These are phyloP conservation scores for Cenchrus americanus DNA, from an alignment of 176 grass and related monocot genomes.

Conservation along the genomic window DNA sequence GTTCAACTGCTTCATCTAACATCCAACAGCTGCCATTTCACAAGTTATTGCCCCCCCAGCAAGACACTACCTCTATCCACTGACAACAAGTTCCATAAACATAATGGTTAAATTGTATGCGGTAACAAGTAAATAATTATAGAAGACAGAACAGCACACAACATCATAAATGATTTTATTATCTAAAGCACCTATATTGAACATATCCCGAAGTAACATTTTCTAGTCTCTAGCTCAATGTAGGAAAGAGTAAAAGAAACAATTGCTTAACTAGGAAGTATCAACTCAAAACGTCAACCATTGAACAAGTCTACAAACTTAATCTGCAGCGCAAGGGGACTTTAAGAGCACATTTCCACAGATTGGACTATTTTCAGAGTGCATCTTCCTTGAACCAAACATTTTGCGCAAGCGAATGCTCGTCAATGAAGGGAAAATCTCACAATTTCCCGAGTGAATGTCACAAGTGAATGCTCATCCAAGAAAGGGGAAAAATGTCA, in stretches of 20 bases:
- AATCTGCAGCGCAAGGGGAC: slow-evolving; percentile 20
- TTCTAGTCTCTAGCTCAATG: background rate
- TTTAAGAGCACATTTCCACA: background rate
- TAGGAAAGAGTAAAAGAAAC: slow-evolving; percentile 10
- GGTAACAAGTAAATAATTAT: no score
- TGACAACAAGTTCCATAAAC: background rate
- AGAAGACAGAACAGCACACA: background rate
- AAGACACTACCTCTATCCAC: background rate
- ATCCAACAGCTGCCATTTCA: no score
- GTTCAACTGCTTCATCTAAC: slow-evolving; percentile 24
- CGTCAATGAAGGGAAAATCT: background rate
- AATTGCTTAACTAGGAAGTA: slow-evolving; percentile 15
- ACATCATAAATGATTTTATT: background rate
- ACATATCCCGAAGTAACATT: background rate
- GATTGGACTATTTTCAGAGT: slow-evolving; percentile 28
- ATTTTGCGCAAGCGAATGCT: background rate
- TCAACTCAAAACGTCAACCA: slow-evolving; percentile 12
- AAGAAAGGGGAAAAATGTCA: background rate
- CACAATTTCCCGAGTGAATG: background rate
- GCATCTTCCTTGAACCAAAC: background rate
- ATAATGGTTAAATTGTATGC: background rate
- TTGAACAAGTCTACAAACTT: slow-evolving; percentile 30
- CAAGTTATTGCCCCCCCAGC: background rate
- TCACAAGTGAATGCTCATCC: slow-evolving; percentile 13
- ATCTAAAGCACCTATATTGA: background rate